Conservation (phyloP, 257 asterid genomes). For the Solanum virginianum region DNA sequence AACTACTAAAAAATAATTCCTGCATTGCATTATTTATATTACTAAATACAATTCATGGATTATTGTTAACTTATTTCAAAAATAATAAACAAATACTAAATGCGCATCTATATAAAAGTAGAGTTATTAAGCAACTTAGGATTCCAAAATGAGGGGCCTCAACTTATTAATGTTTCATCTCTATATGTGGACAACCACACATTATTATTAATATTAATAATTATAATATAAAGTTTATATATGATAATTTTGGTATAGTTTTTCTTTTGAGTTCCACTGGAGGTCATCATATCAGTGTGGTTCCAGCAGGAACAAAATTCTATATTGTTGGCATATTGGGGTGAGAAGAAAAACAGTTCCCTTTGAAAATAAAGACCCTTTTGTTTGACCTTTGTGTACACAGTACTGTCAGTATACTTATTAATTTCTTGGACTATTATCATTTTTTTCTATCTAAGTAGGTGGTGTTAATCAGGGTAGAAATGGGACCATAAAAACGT, state of each 20-base stretch:
- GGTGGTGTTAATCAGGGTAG: neutral
- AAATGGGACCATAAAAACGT: neutral
- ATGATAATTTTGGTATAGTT: neutral
- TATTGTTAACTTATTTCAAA: neutral
- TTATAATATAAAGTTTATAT: neutral
- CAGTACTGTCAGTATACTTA: neutral
- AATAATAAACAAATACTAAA: neutral
- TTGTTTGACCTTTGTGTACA: neutral
- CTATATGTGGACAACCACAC: neutral
- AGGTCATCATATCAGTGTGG: neutral
- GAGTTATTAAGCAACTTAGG: neutral
- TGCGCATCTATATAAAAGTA: neutral
- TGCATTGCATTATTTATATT: neutral
- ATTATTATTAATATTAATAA: neutral
- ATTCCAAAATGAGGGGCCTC: neutral
- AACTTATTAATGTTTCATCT: neutral
- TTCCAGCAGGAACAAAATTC: neutral
- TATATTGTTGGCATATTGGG: constrained; percentile 1
- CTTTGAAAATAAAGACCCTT: neutral
- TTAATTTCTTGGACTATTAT: neutral
- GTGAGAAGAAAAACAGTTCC: neutral
- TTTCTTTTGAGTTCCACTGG: neutral
- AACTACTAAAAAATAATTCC: neutral
- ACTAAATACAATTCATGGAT: neutral
- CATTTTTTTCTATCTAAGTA: neutral